Evolutionary conservation across 148 eudicot species (phyloP).

Genomic region (Rhododendron ovatum): DNA sequence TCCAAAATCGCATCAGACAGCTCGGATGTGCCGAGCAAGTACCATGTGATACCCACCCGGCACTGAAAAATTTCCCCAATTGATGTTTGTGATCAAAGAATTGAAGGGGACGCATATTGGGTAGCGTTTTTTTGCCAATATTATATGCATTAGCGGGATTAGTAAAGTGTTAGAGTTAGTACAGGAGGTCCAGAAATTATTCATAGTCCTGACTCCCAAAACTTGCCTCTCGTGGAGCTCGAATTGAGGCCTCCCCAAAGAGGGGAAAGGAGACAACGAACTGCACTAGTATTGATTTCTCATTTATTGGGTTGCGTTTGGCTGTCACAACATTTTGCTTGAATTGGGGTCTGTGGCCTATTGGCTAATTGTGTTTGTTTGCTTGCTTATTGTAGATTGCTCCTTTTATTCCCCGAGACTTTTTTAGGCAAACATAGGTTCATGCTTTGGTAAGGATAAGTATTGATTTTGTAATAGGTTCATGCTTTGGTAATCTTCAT

Average conservation of each 20-base stretch:
- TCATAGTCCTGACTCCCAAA: too few relatives aligned
- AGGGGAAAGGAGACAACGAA: too few relatives aligned
- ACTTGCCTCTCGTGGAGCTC: too few relatives aligned
- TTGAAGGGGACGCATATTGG: background rate
- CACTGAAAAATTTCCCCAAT: too few relatives aligned
- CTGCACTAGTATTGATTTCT: too few relatives aligned
- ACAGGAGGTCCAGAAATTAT: rapidly evolving
- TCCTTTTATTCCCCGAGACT: background rate
- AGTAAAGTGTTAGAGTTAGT: too few relatives aligned
- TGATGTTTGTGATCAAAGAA: background rate
- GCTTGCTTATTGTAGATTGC: background rate
- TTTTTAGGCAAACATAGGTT: background rate
- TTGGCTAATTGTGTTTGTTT: background rate
- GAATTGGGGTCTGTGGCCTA: background rate
- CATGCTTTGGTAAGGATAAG: background rate
- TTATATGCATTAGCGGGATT: too few relatives aligned
- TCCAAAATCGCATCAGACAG: too few relatives aligned
- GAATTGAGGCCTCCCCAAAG: too few relatives aligned
- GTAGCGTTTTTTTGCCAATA: too few relatives aligned
- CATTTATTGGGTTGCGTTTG: background rate
- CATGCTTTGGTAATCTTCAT: background rate
- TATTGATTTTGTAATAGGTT: background rate
- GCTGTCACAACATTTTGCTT: background rate
- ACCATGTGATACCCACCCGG: too few relatives aligned
- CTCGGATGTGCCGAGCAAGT: too few relatives aligned